Percentiles rank a stretch among this genome's conserved stretches.
phyloP scores from a whole-genome alignment of 2,329 filamentous ascomycete species.

The Truncatella angustata region DNA sequence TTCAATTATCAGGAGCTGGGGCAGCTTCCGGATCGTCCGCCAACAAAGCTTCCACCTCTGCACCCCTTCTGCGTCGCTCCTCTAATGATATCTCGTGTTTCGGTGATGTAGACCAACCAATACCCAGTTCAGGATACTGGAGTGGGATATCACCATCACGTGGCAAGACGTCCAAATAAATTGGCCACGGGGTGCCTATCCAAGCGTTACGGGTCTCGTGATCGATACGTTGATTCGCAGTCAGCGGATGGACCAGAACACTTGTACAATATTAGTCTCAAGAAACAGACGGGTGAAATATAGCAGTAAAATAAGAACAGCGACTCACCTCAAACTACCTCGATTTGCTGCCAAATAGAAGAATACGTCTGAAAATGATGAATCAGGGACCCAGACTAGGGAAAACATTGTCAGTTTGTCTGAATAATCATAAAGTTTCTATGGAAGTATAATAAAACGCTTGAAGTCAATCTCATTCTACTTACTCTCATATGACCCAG shows the following conservation, averaged over 20 bases:
- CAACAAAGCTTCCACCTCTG: slow-evolving; percentile 27
- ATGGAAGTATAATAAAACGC: neutral
- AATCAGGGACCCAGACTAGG: slow-evolving; percentile 31
- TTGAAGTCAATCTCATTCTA: neutral
- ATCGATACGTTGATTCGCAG: slow-evolving; percentile 27
- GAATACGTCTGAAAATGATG: slow-evolving; percentile 33
- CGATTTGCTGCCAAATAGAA: slow-evolving; percentile 32
- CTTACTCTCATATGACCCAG: slow-evolving; percentile 33
- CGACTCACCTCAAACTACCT: slow-evolving; percentile 25
- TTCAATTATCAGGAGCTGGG: slow-evolving; percentile 24
- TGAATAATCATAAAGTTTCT: neutral
- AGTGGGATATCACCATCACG: slow-evolving; percentile 24
- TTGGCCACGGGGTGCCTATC: slow-evolving; percentile 32
- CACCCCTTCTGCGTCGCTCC: slow-evolving; percentile 27
- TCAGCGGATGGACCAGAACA: slow-evolving; percentile 31
- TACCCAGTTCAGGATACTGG: slow-evolving; percentile 30
- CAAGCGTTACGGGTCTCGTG: slow-evolving; percentile 31
- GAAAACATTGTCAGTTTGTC: neutral
- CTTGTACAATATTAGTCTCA: slow-evolving; percentile 11
- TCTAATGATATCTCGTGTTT: slow-evolving; percentile 28
- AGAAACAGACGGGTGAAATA: neutral
- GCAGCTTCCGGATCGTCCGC: slow-evolving; percentile 28
- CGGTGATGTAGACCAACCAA: slow-evolving; percentile 27
- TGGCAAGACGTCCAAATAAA: slow-evolving; percentile 28
- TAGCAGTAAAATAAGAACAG: neutral